Evolutionary conservation across 805 yeast genomes (phyloP), one percentile per base, ranked within the genome.

Genomic region (Candida ipomoeae): DNA sequence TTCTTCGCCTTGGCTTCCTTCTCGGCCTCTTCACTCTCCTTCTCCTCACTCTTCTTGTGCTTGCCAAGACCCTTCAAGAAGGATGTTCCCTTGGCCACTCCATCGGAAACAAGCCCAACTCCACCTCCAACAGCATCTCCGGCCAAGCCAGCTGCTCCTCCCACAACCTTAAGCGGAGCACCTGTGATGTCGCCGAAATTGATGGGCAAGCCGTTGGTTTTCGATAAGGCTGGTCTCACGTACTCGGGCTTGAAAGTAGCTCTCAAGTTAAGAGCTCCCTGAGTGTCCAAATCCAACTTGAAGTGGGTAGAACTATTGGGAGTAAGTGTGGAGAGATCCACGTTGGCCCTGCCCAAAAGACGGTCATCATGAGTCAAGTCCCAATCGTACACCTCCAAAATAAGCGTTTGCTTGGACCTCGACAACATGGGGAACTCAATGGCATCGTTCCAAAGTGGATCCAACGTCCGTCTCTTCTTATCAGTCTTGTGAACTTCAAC

Each of bases 361-460:
- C 82, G 87, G 65, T 84, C 81, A 46, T 76, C 79, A 55, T 88
- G 91, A 21, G 90, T 79, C 62, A 85, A 75, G 67, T 87, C 94
- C 92, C 92, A 87, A 65, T 87, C 94, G 60, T 69, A 79, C 15
- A 84, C 81, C 41, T 76, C 77, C 21, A 84, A 57, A 33, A 65
- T 54, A 29, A 85, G 63, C 15, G 69, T 59, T 23, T 79, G 70
- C 62, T 86, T 77, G 2, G 82, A 69, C 65, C 89, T 80, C 0
- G 94, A 85, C 35, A 79, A 74, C 51, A 87, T 65, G 3, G 87
- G 83, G 56, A 89, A 66, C 3, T 73, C 74, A 21, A 80, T 71
- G 6, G 70, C 65, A 59, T 88, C 94, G 63, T 88, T 84, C 91
- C 94, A 90, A 10, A 75, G 77, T 15, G 96, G 96, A 49, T 81